Evolutionary conservation across 805 yeast species (phyloP).

Genomic region (Isabelozyma heimii): DNA sequence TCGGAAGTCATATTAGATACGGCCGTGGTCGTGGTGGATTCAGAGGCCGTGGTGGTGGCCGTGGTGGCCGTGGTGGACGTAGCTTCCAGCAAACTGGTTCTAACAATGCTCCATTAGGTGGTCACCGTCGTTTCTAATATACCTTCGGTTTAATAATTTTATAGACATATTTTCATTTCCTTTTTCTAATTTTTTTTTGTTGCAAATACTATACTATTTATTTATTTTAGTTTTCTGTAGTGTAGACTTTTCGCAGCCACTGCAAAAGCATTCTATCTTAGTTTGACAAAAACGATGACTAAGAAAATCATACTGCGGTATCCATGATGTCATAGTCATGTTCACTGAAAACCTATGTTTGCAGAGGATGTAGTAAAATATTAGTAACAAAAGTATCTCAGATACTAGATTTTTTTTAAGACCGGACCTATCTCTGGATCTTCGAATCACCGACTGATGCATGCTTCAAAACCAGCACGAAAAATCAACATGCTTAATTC

Average conservation of each 20-base stretch:
- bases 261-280: neutral
- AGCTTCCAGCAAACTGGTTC: slow-evolving; percentile 41
- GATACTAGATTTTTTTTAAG: too few species aligned
- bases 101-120: slow-evolving; percentile 34
- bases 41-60: slow-evolving; percentile 50
- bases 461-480: too few species aligned
- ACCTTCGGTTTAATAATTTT: neutral
- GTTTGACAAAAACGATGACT: neutral
- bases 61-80: slow-evolving; percentile 50
- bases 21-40: slow-evolving; percentile 57
- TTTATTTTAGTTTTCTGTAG: too few species aligned
- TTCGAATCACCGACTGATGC: too few species aligned
- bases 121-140: slow-evolving; percentile 29
- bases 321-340: too few species aligned
- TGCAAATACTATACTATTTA: neutral
- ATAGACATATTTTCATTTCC: neutral
- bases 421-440: too few species aligned
- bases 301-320: too few species aligned
- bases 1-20: slow-evolving; percentile 56
- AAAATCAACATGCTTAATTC: too few species aligned
- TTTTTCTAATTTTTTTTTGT: neutral
- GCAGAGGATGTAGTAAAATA: too few species aligned
- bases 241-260: neutral
- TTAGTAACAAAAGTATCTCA: too few species aligned
- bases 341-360: too few species aligned